phyloP scores from a whole-genome alignment of 2,329 filamentous ascomycete genomes.

The Ascosphaera aggregata region DNA sequence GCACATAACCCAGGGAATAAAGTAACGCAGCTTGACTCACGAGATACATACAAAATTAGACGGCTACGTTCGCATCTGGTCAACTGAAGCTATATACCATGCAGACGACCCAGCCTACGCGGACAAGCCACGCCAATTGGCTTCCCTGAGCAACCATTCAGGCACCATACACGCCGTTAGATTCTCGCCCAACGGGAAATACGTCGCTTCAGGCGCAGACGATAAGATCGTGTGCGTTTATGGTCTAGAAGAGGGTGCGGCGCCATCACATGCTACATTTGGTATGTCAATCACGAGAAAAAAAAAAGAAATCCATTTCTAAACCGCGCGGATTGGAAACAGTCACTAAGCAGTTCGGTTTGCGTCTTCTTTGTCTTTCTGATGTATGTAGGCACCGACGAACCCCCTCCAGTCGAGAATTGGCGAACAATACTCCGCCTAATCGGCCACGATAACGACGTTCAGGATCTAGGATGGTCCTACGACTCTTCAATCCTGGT shows the following conservation, averaged over 20 bases:
- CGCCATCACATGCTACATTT: constrained; percentile 56
- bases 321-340: no score
- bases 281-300: constrained; percentile 41
- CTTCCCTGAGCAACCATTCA: constrained; percentile 94
- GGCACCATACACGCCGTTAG: constrained; percentile 93
- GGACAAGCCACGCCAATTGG: constrained; percentile 70
- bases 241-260: constrained; percentile 51
- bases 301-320: no score
- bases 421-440: constrained; percentile 90
- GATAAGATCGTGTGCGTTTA: constrained; percentile 99
- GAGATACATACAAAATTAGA: constrained; percentile 40
- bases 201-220: constrained; percentile 88
- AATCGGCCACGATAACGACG: constrained; percentile 94
- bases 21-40: no score
- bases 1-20: neutral
- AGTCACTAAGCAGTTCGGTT: no score
- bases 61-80: constrained; percentile 95
- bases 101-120: constrained; percentile 46
- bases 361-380: no score
- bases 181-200: constrained; percentile 87
- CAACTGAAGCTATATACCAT: constrained; percentile 76
- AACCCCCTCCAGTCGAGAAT: constrained; percentile 83
- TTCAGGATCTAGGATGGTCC: constrained; percentile 95
- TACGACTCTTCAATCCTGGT: constrained; percentile 87
- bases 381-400: constrained; percentile 41